Evolutionary conservation across 306 rosid species (phyloP), one percentile per base, ranked within the genome.

Genomic region (Urtica urens): DNA sequence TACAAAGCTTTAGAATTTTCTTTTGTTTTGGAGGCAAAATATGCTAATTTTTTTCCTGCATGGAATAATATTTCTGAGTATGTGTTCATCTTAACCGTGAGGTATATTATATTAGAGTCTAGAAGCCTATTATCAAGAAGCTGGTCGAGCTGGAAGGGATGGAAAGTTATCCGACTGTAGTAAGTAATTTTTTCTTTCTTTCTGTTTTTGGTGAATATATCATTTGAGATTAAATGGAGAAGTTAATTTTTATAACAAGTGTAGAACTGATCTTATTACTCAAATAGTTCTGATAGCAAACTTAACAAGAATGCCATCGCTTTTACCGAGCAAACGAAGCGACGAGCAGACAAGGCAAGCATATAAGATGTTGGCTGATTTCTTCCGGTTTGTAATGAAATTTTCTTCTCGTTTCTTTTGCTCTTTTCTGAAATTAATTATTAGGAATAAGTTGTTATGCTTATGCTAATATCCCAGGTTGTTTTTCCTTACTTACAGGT

Each of bases 111-210:
- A n/a, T n/a, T 59, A 88, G 97, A 88, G 97, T 69, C 70, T 84
- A 72, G 97, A 88, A 69, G 93, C 95, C 46, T 88, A 88, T 50
- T 78, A 88, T 70, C 97, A 88, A 78, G 95, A 83, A 77, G 97
- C 95, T 49, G 95, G 97, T 16, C 86, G 97, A 55, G 97, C 95
- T 25, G 95, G 97, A 58, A 80, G 97, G 57, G 97, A 88, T 68
- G 97, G 97, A 29, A 78, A 81, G 42, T 66, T 81, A 66, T 83
- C 95, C 17, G 80, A 81, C 58, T 88, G 97, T 76, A 72, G 95
- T 88, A 74, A 70, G 88, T 53, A n/a, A n/a, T n/a, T n/a, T n/a
- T n/a, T n/a, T n/a, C n/a, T n/a, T 62, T 29, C 45, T 51, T 18
- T 57, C 11, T 23, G 35, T 28, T 39, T 26, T 21, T 51, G 14